Conservation (phyloP, 1,139 yeast species). For the Taphrina sp. region DNA sequence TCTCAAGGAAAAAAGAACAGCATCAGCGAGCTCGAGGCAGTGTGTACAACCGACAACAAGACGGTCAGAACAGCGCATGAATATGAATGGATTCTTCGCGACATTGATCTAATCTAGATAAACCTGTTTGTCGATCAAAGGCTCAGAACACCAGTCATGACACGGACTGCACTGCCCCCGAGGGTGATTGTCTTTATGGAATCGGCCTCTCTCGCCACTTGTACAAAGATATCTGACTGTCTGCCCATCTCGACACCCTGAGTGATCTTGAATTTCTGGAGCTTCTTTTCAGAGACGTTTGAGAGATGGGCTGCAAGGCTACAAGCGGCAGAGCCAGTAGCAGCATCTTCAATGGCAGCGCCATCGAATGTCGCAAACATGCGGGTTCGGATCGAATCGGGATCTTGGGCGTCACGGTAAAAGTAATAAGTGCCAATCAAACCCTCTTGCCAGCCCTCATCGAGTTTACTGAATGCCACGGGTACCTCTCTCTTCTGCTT, state of each 20-base stretch:
- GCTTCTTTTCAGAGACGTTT: neutral
- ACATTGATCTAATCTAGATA: neutral
- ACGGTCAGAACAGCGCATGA: slow-evolving; percentile 30
- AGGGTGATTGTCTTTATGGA: neutral
- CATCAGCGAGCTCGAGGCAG: slow-evolving; percentile 25
- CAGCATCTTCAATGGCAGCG: slow-evolving; percentile 19
- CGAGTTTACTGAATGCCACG: neutral
- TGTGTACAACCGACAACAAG: slow-evolving; percentile 3
- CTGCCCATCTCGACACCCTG: slow-evolving; percentile 28
- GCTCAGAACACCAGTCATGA: slow-evolving; percentile 13
- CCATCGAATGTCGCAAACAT: slow-evolving; percentile 12
- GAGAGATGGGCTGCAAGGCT: slow-evolving; percentile 10
- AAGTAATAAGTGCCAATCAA: slow-evolving; percentile 22
- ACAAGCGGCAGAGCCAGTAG: slow-evolving; percentile 27
- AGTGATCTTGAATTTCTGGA: neutral
- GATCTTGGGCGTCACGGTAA: neutral
- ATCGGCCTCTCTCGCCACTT: neutral
- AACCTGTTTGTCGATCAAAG: too few species aligned
- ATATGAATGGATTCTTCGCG: neutral
- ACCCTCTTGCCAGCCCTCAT: slow-evolving; percentile 15
- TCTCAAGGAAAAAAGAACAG: neutral
- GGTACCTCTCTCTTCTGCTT: neutral
- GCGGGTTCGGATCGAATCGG: neutral
- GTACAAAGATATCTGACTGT: slow-evolving; percentile 11
- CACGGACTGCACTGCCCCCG: slow-evolving; percentile 15